A percentile compares a stretch with the other conserved stretches of the same genome.
Evolutionary conservation across 805 yeast species (phyloP).

Genomic region (Kodamaea sagamina): DNA sequence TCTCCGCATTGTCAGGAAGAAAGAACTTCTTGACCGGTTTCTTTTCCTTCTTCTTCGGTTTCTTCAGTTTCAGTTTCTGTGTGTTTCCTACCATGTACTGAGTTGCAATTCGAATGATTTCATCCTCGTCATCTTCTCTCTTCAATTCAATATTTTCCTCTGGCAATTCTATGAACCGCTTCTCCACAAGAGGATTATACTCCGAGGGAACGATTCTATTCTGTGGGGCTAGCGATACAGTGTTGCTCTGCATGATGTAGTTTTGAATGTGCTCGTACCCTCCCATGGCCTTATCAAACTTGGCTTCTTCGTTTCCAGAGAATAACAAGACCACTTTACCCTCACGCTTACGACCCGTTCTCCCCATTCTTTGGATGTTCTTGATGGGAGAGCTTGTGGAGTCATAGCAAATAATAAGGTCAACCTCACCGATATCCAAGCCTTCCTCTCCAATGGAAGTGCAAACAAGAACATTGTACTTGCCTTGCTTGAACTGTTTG

Average conservation of each 20-base stretch:
- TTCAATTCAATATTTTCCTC: conserved; percentile 62
- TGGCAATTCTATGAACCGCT: conserved; percentile 63
- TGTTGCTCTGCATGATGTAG: conserved; percentile 54
- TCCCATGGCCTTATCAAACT: conserved; percentile 81
- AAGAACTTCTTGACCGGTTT: conserved; percentile 51
- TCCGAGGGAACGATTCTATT: conserved; percentile 70
- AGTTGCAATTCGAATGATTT: conserved; percentile 67
- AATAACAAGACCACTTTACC: conserved; percentile 79
- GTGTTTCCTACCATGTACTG: conserved; percentile 53
- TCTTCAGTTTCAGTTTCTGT: conserved; percentile 16
- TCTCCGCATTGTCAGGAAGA: conserved; percentile 72
- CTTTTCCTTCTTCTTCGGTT: conserved; percentile 13
- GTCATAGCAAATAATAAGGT: conserved; percentile 87
- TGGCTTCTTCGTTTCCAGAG: conserved; percentile 73
- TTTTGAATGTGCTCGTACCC: conserved; percentile 80
- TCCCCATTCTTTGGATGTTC: conserved; percentile 93
- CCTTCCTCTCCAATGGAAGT: conserved; percentile 99
- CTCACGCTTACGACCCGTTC: conserved; percentile 94
- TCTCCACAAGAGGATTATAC: conserved; percentile 56
- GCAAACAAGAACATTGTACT: conserved; percentile 80
- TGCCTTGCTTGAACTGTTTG: conserved; percentile 69
- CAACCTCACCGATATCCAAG: conserved; percentile 96
- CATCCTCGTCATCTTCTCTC: conserved; percentile 62
- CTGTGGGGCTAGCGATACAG: conserved; percentile 47
- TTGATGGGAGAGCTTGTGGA: conserved; percentile 93